phyloP scores from a whole-genome alignment of 2,329 filamentous ascomycete genomes.

The Pseudogymnoascus verrucosus region DNA sequence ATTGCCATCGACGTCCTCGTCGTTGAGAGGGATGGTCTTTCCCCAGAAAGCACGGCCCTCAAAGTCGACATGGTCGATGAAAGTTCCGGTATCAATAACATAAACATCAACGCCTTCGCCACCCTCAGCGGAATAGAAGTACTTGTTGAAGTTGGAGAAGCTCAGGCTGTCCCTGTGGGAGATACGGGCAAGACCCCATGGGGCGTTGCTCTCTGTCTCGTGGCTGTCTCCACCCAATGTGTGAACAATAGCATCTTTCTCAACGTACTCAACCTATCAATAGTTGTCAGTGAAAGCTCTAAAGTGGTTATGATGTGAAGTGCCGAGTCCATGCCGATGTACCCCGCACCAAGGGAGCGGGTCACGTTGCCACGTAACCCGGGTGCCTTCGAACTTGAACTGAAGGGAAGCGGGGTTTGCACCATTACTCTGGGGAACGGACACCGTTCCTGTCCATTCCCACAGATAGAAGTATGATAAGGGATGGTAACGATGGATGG shows the following conservation, averaged over 20 bases:
- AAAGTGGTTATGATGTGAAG: not conserved
- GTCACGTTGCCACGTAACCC: slow-evolving; percentile 6
- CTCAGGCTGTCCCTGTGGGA: slow-evolving; percentile 82
- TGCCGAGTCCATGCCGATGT: not conserved
- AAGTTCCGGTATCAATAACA: slow-evolving; percentile 96
- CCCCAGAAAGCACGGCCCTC: slow-evolving; percentile 94
- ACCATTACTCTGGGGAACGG: not conserved
- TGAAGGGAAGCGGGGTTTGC: not conserved
- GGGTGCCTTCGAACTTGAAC: not conserved
- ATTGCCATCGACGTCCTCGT: slow-evolving; percentile 88
- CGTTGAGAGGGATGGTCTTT: slow-evolving; percentile 82
- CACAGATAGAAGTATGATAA: not conserved
- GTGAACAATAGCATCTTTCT: slow-evolving; percentile 89
- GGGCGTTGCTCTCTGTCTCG: slow-evolving; percentile 81
- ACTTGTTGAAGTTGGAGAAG: slow-evolving; percentile 97
- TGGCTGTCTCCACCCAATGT: slow-evolving; percentile 51
- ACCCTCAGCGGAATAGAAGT: slow-evolving; percentile 80
- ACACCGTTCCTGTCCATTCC: not conserved
- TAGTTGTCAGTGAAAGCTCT: not conserved
- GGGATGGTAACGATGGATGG: not conserved
- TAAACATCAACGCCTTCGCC: slow-evolving; percentile 98
- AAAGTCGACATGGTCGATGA: slow-evolving; percentile 89
- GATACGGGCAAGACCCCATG: slow-evolving; percentile 98
- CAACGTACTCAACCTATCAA: slow-evolving; percentile 83
- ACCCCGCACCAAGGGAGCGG: not conserved